Evolutionary conservation across 768 basidiomycete species (phyloP).

Genomic region (Omphalotus guepiniiformis): DNA sequence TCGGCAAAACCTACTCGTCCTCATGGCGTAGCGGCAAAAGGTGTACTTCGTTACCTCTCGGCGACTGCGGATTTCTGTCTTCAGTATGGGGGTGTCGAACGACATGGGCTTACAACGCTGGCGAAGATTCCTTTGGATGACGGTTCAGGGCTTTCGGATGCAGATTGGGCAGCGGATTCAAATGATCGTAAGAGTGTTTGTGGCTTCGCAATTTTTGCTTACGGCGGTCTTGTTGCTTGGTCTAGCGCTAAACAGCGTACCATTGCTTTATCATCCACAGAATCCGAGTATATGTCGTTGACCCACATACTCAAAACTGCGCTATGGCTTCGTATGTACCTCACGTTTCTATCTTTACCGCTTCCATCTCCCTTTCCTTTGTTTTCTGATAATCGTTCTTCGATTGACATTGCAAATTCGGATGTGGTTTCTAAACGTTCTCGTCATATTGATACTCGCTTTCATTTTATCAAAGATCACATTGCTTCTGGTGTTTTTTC

Average conservation of each 20-base stretch:
- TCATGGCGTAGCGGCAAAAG: slow-evolving; percentile 12
- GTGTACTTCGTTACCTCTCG: slow-evolving; percentile 11
- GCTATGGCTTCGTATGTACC: slow-evolving; percentile 23
- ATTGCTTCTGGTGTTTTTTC: slow-evolving; percentile 21
- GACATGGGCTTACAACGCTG: too few relatives aligned
- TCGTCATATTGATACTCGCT: slow-evolving; percentile 25
- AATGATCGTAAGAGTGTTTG: slow-evolving; percentile 2
- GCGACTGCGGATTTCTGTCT: slow-evolving; percentile 4
- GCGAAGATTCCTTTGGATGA: too few relatives aligned
- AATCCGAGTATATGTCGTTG: slow-evolving; percentile 30
- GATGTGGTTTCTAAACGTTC: slow-evolving; percentile 22
- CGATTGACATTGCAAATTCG: slow-evolving; percentile 22
- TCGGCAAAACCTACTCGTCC: slow-evolving; percentile 8
- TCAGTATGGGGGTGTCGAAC: slow-evolving; percentile 4
- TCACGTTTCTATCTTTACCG: slow-evolving; percentile 18
- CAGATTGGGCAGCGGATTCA: too few relatives aligned
- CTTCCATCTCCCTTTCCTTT: slow-evolving; percentile 1
- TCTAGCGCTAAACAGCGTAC: too few relatives aligned
- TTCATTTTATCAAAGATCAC: slow-evolving; percentile 23
- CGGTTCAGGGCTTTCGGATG: too few relatives aligned
- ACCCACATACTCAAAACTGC: slow-evolving; percentile 18
- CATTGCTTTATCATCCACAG: too few relatives aligned
- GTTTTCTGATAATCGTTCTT: slow-evolving; percentile 22
- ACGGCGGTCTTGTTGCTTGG: too few relatives aligned
- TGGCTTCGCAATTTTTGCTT: neutral